These are phyloP conservation scores for Pelagomonas calceolata DNA, from an alignment of 108 stramenopile genomes.

Conservation along the genomic window DNA sequence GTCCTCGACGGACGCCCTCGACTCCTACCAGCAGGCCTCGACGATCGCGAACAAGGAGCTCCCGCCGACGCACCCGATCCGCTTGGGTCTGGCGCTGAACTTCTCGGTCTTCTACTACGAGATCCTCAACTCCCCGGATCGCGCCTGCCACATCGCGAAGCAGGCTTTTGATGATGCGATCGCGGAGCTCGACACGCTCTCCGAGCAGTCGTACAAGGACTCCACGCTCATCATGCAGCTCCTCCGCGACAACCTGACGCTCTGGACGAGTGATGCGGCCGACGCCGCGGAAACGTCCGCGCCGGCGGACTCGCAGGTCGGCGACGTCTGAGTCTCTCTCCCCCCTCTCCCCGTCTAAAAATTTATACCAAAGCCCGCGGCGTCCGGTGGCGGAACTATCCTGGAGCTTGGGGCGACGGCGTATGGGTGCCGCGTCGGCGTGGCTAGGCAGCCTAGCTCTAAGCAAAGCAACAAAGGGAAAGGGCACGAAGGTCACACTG, in stretches of 20 bases:
- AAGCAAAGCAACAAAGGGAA: too few species aligned
- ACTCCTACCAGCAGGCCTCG: slow-evolving; percentile 92
- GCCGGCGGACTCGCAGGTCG: slow-evolving; percentile 45
- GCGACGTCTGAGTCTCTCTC: slow-evolving; percentile 17
- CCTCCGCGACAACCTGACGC: slow-evolving; percentile 97
- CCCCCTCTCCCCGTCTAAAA: too few species aligned
- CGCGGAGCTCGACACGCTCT: slow-evolving; percentile 96
- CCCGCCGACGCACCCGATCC: slow-evolving; percentile 99
- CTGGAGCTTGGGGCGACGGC: too few species aligned
- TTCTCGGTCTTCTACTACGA: slow-evolving; percentile 99
- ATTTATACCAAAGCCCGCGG: too few species aligned
- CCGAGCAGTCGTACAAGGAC: slow-evolving; percentile 99
- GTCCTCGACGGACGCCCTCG: slow-evolving; percentile 81
- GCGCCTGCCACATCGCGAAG: slow-evolving; percentile 93
- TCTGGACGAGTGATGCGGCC: slow-evolving; percentile 97
- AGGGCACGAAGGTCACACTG: too few species aligned
- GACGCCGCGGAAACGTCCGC: slow-evolving; percentile 49
- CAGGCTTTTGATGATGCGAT: slow-evolving; percentile 99
- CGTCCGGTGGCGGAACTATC: too few species aligned
- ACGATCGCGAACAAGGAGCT: slow-evolving; percentile 86
- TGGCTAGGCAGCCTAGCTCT: too few species aligned
- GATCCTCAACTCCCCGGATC: slow-evolving; percentile 91
- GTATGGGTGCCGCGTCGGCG: too few species aligned
- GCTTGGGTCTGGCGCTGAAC: slow-evolving; percentile 99
- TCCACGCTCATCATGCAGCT: slow-evolving; percentile 99